Percentiles rank a stretch among this genome's conserved stretches.
Evolutionary conservation across 1,284 basidiomycete genomes (phyloP).

Genomic region (Austropuccinia psidii): DNA sequence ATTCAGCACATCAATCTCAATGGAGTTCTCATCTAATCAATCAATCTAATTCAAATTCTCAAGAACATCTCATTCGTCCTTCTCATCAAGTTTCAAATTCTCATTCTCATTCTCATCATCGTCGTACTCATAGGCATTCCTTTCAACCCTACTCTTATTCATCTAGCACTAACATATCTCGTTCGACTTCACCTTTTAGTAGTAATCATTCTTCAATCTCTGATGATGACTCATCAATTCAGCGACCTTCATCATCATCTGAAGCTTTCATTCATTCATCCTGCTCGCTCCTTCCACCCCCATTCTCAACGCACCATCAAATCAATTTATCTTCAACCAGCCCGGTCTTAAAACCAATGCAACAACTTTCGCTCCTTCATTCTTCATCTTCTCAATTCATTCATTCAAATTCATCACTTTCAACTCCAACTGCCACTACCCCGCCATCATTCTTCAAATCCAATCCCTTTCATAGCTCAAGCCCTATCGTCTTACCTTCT

Average conservation of each 20-base stretch:
- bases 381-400: background rate
- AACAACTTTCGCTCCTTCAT: constrained; percentile 59
- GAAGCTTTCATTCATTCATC: background rate
- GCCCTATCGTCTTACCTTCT: constrained; percentile 20
- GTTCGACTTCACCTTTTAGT: background rate
- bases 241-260: background rate
- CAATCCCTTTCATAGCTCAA: background rate
- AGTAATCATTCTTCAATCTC: constrained; percentile 9
- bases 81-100: constrained; percentile 18
- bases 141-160: constrained; percentile 33
- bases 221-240: constrained; percentile 21
- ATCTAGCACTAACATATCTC: constrained; percentile 15
- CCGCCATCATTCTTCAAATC: background rate
- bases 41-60: background rate
- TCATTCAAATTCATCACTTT: no score
- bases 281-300: background rate
- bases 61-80: constrained; percentile 22
- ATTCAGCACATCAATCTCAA: no score
- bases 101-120: constrained; percentile 11
- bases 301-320: background rate
- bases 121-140: constrained; percentile 25
- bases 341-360: constrained; percentile 73
- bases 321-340: constrained; percentile 58
- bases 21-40: no score
- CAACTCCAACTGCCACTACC: background rate